A percentile compares a stretch with the other conserved stretches of the same genome.
These are phyloP conservation scores for Cladophialophora bantiana DNA, from an alignment of 2,329 filamentous ascomycete genomes.

Conservation along the genomic window DNA sequence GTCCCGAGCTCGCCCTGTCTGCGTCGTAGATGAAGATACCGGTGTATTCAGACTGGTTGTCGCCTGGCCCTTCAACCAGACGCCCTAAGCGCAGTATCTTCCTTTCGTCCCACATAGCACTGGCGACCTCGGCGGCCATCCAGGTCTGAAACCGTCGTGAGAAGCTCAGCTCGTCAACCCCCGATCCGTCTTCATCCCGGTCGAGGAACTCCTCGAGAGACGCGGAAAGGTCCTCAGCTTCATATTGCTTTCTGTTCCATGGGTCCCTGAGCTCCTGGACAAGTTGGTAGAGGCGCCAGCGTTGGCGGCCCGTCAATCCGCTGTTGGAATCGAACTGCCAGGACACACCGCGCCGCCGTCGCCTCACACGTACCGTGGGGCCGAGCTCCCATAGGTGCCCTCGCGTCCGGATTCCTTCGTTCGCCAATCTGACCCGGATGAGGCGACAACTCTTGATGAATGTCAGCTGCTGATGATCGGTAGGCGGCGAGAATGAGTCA, in stretches of 20 bases:
- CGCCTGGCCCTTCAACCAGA: background rate
- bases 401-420: slow-evolving; percentile 5
- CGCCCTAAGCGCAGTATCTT: background rate
- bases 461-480: slow-evolving; percentile 8
- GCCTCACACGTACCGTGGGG: background rate
- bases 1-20: background rate
- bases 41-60: background rate
- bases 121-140: background rate
- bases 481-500: slow-evolving; percentile 2
- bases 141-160: background rate
- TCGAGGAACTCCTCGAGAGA: background rate
- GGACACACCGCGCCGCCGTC: background rate
- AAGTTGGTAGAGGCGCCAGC: background rate
- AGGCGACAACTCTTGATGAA: slow-evolving; percentile 22
- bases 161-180: background rate
- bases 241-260: background rate
- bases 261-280: background rate
- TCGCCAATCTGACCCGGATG: background rate
- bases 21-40: background rate
- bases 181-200: background rate
- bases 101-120: background rate
- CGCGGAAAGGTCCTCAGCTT: background rate
- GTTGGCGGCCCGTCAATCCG: background rate
- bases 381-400: background rate
- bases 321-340: background rate